Conservation (phyloP, 2,329 filamentous ascomycete species). For the Clarireedia homoeocarpa region DNA sequence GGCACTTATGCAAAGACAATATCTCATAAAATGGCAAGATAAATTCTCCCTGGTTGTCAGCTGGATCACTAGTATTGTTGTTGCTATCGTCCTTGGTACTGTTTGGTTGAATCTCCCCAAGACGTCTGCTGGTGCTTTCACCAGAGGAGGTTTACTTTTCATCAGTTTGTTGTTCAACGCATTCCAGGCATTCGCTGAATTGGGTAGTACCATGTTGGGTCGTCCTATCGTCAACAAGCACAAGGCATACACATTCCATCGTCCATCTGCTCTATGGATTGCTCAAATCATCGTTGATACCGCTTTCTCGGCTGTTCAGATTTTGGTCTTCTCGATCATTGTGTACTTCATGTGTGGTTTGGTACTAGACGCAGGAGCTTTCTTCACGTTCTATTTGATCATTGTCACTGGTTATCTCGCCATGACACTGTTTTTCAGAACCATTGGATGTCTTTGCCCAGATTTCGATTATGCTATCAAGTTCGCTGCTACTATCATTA, state of each 20-base stretch:
- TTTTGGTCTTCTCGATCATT: conserved; percentile 64
- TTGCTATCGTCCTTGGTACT: conserved; percentile 72
- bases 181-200: conserved; percentile 77
- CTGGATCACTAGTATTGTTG: conserved; percentile 63
- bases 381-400: conserved; percentile 70
- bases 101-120: conserved; percentile 66
- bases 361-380: conserved; percentile 61
- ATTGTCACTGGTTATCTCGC: conserved; percentile 60
- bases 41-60: conserved; percentile 67
- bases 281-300: conserved; percentile 75
- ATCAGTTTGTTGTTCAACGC: conserved; percentile 75
- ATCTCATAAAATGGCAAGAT: conserved; percentile 79
- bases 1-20: conserved; percentile 78
- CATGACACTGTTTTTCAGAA: conserved; percentile 73
- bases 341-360: conserved; percentile 74
- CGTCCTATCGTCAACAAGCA: conserved; percentile 78
- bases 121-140: conserved; percentile 63
- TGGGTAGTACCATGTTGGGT: conserved; percentile 67
- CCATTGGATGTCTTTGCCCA: conserved; percentile 65
- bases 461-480: conserved; percentile 84
- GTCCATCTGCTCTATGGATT: conserved; percentile 75
- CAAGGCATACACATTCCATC: conserved; percentile 73
- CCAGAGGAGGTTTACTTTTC: conserved; percentile 74
- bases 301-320: conserved; percentile 62
- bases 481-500: conserved; percentile 71